Evolutionary conservation across 176 grass and related monocot genomes (phyloP).

Genomic region (Carex cristatella): DNA sequence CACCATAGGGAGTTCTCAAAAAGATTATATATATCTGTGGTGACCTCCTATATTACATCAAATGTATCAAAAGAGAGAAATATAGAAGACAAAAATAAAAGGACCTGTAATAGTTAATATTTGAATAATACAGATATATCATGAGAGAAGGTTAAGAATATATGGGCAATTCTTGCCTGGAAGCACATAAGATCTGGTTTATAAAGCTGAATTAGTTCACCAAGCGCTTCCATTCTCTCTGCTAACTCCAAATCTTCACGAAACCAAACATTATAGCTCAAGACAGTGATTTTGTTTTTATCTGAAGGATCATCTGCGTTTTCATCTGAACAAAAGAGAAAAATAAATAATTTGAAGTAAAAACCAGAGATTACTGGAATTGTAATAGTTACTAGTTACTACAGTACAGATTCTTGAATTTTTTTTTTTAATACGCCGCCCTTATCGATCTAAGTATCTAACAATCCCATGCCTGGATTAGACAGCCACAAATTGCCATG

Average conservation of each 20-base stretch:
- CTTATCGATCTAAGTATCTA: neutral
- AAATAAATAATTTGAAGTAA: neutral
- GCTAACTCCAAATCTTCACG: slow-evolving; percentile 72
- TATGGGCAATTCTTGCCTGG: slow-evolving; percentile 3
- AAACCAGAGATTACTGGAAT: neutral
- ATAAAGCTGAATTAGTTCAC: neutral
- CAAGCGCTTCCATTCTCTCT: slow-evolving; percentile 15
- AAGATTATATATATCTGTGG: slow-evolving; percentile 54
- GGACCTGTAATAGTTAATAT: neutral
- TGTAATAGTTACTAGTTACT: slow-evolving; percentile 8
- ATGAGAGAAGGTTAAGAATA: neutral
- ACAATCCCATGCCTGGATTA: neutral
- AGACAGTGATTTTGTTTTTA: slow-evolving; percentile 50
- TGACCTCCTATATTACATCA: slow-evolving; percentile 59
- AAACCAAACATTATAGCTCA: slow-evolving; percentile 97
- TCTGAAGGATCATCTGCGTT: slow-evolving; percentile 8
- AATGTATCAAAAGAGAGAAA: neutral
- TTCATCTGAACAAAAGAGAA: slow-evolving; percentile 22
- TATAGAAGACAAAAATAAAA: slow-evolving; percentile 4
- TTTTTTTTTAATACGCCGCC: too few species aligned
- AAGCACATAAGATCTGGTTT: slow-evolving; percentile 14
- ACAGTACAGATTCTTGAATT: neutral
- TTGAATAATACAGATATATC: neutral
- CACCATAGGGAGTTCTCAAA: slow-evolving; percentile 71
- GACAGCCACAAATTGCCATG: neutral